Base-by-base conservation (phyloP, 106 monocot species). In the Phalaenopsis equestris region DNA sequence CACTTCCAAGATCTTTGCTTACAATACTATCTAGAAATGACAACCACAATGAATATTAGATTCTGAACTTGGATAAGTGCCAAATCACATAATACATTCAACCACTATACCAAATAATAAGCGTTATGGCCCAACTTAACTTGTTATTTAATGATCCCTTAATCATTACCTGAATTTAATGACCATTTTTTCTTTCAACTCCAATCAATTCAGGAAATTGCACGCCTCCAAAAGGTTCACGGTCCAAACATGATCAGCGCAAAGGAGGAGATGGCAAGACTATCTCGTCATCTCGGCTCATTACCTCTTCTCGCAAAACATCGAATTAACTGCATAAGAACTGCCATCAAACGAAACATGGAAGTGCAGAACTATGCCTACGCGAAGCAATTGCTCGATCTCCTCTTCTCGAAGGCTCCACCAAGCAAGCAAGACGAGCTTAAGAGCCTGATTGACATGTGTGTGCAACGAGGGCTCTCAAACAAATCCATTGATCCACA, bases 281-380 rank as follows among this genome's bases (percentile, higher is more conserved):
- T 98, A 5, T 92, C 97, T 7, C 94, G 97, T 15, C 97, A 98
- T 80, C 94, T 98, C 47, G 90, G 87, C 15, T 94, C 97, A 23
- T 77, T 98, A 9, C 97, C 97, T 2, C 89, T 98, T 15, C 94
- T 86, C 18, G 92, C 97, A 23, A 98, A 98, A 76, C 97, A 98
- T 42, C 86, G 97, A 9, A 92, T 98, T 79, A 98, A 90, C 86
- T 98, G 97, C 79, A 80, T 98, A 23, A 87, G 97, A 67, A 98
- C 97, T 15, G 92, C 94, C 72, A 98, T 98, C 47, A 98, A 98
- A 72, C 80, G 94, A 46, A 98, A 98, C 72, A 98, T 98, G 97
- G 97, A 98, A 82, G 94, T 98, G 14, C 97, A 98, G 73, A 98
- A 98, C 75, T 98, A 87, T 61, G 89, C 80, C 1, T 98, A 94